Evolutionary conservation across 2,329 filamentous ascomycete species (phyloP), one percentile per base, ranked within the genome.

Genomic region (Diaporthe capsici): DNA sequence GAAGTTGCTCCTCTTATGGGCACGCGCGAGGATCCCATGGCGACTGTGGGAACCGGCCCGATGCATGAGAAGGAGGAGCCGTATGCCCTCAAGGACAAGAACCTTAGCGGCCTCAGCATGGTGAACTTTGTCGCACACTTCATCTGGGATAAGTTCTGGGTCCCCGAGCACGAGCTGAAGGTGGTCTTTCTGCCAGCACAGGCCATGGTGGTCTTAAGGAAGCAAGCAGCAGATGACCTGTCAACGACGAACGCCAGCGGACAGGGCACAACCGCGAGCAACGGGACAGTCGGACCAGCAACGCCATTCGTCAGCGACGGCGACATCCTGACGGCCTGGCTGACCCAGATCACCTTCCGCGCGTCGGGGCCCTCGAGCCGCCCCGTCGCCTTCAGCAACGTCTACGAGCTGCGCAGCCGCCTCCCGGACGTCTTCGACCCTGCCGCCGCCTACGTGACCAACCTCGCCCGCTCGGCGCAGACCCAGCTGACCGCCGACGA

Each of bases 271-370:
- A 75, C 71, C 65, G 77, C 70, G 72, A 79, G 74, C 61, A 70
- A 20, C 49, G 73, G 31, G 44, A 51, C 67, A 71, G 77, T 15
- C 75, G 73, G 15, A 37, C 2, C 22, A 15, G 63, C 20, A n/a
- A 51, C 15, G 22, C 80, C 84, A 1, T 88, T 87, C 72, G 57
- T 89, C 42, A 88, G 85, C 76, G 86, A 88, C n/a, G 83, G 84
- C 28, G 87, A 89, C 71, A 80, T 88, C 2, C 78, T 89, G 2
- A 79, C 81, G 1, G 86, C 85, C 0, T 89, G 87, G 85, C 79
- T 82, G 71, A 79, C 83, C 13, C 82, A 82, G 12, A 80, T 82
- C 44, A 79, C 80, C 39, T 78, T 78, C 31, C 78, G 61, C 37
- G 80, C 75, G 57, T 79, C 80, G 22, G 79, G 68, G 39, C 75